Evolutionary conservation across 768 basidiomycete genomes (phyloP), one percentile per base, ranked within the genome.

Genomic region (Tubosaeta brunneosetosa): DNA sequence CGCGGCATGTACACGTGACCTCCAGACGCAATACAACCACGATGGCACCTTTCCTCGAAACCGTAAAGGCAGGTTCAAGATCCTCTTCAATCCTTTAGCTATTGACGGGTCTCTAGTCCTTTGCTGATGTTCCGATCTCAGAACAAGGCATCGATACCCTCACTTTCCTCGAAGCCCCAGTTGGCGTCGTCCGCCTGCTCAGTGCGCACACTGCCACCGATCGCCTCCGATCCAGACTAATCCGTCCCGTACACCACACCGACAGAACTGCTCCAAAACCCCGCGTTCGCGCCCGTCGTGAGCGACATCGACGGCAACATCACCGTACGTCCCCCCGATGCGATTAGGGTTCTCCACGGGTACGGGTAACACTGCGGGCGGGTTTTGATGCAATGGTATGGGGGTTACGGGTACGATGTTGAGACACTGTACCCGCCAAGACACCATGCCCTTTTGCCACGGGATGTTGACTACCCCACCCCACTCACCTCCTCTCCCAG

Each of bases 241-340:
- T n/a, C 11, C 31, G 19, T 19, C 44, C 25, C 13, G 13, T 19
- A 17, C 14, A 37, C 29, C 11, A n/a, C 36, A 33, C 48, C 31
- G 17, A 50, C 31, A 66, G 66, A 61, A 41, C 60, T 66, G 9
- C 57, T 66, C 22, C 46, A 60, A 1, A 66, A 66, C 54, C 54
- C 66, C 2, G 90, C 94, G 3, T 97, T 99, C 68, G 60, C 73
- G 1, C 76, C 86, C 34, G 97, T 99, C 16, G 85, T 92, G 71
- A 78, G 66, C 60, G 97, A 99, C 73, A 61, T 99, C 61, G 88
- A 80, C 51, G 91, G 93, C 29, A 99, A 99, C 74, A 97, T 98
- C 71, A 72, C 76, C 46, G 95, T 97, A 63, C 62, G 82, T 67
- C 1, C 29, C 22, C 22, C 22, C 22, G n/a, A n/a, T n/a, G 14